Evolutionary conservation across 2,329 filamentous ascomycete species (phyloP).

Genomic region (Scytalidium lignicola): DNA sequence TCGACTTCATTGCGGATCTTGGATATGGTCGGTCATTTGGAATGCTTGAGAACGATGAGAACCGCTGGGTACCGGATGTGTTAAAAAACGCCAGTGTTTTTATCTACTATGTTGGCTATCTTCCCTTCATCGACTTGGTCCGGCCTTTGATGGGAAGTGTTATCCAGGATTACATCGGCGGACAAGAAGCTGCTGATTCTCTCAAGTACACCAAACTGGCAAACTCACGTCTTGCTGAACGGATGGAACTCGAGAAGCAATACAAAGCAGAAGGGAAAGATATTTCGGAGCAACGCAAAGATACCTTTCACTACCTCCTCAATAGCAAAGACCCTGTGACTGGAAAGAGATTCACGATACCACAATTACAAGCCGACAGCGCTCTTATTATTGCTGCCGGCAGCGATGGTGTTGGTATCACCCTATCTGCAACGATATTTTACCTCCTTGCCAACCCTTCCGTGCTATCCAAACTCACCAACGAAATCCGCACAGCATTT

Average conservation of each 20-base stretch:
- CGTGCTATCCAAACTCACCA: not conserved
- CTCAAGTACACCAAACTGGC: slow-evolving; percentile 8
- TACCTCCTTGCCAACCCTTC: slow-evolving; percentile 4
- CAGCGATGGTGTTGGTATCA: slow-evolving; percentile 1
- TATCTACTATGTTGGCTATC: slow-evolving; percentile 11
- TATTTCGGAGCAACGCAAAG: slow-evolving; percentile 3
- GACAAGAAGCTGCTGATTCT: slow-evolving; percentile 9
- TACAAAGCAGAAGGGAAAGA: slow-evolving; percentile 1
- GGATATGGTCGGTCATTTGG: too few species aligned
- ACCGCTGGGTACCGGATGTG: slow-evolving; percentile 8
- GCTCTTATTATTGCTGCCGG: slow-evolving; percentile 2
- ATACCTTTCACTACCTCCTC: slow-evolving; percentile 15
- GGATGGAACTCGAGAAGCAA: slow-evolving; percentile 6
- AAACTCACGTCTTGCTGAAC: slow-evolving; percentile 5
- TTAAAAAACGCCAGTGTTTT: slow-evolving; percentile 9
- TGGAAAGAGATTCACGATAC: slow-evolving; percentile 9
- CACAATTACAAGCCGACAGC: too few species aligned
- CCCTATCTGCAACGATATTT: not conserved
- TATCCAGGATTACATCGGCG: slow-evolving; percentile 7
- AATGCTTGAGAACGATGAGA: slow-evolving; percentile 6
- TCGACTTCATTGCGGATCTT: too few species aligned
- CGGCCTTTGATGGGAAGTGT: slow-evolving; percentile 6
- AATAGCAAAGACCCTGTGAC: slow-evolving; percentile 13
- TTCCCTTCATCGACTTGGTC: slow-evolving; percentile 9
- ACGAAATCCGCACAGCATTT: slow-evolving; percentile 29